Percentiles rank a stretch among this genome's conserved stretches.
phyloP scores from a whole-genome alignment of 306 rosid species.

The Carpinus fangiana region DNA sequence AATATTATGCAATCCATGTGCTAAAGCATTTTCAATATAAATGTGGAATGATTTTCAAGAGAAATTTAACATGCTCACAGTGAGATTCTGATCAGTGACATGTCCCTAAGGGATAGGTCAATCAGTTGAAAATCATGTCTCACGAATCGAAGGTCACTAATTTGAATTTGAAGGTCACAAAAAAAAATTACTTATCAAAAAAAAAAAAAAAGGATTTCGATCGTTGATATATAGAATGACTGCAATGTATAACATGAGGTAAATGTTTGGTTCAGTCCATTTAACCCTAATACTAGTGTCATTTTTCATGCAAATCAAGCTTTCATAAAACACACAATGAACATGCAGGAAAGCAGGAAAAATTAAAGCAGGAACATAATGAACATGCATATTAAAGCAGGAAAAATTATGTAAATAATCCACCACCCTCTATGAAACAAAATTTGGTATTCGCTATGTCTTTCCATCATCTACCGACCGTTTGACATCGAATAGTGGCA shows the following conservation, averaged over 20 bases:
- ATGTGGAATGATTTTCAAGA: not conserved
- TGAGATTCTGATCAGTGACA: not conserved
- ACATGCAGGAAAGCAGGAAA: not conserved
- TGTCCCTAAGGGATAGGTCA: too few relatives aligned
- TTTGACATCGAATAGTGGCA: not conserved
- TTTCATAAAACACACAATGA: not conserved
- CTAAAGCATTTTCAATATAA: not conserved
- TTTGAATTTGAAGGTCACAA: too few relatives aligned
- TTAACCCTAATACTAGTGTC: not conserved
- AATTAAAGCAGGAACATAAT: not conserved
- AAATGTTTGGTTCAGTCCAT: not conserved
- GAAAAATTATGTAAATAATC: not conserved
- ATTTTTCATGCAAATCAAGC: not conserved
- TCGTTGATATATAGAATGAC: not conserved
- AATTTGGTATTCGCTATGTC: not conserved
- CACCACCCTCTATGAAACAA: not conserved
- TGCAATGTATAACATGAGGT: not conserved
- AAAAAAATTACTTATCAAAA: too few relatives aligned
- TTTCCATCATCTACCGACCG: not conserved
- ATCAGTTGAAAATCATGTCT: too few relatives aligned
- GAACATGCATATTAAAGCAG: not conserved
- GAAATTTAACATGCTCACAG: not conserved
- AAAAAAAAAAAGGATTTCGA: too few relatives aligned
- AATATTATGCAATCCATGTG: not conserved
- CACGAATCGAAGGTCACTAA: too few relatives aligned